Base-by-base conservation (phyloP, 2,329 filamentous ascomycete species). In the Colletotrichum higginsianum region DNA sequence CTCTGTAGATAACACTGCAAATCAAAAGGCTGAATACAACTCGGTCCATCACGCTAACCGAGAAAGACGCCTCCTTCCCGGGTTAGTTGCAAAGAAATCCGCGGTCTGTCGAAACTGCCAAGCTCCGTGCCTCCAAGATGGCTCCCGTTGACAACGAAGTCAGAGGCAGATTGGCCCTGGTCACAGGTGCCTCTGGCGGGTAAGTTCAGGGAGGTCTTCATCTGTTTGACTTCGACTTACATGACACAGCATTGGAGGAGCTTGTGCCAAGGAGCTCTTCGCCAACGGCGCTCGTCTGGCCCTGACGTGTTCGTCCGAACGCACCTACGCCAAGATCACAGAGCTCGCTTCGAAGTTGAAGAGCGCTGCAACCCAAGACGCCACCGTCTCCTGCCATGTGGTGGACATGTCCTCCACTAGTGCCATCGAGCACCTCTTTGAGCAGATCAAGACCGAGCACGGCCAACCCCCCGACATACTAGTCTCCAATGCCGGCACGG, bases 101-200 rank as follows among this genome's bases (percentile, higher is more conserved):
- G 35, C 40, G n/a, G 15, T 12, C 53, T 2, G 16, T n/a, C 9
- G 35, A 13, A 8, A 23, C 12, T 57, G n/a, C 50, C 62, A 42
- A 7, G 23, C 30, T 35, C 26, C 15, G 30, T 35, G 40, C 52
- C 18, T 56, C n/a, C 38, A 58, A 44, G n/a, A 69, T 72, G 69
- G 65, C 40, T 30, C 21, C 49, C 11, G 70, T 66, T 23, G 78
- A 83, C 57, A 87, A 88, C 74, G 82, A 86, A 58, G 81, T 91
- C 70, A 81, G 81, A 49, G 88, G 87, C 68, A 83, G 86, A 62
- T 79, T 91, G 53, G 89, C 88, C 55, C 82, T 91, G 11, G 85
- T 91, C 57, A 91, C 89, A 2, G 89, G 89, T 53, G 89, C 89
- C 57, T 90, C 88, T 63, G 88, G 88, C 75, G 89, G 89, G 89